Evolutionary conservation across 495 filamentous ascomycete genomes (phyloP), one percentile per base, ranked within the genome.

Genomic region (Penicillium flavigenum): DNA sequence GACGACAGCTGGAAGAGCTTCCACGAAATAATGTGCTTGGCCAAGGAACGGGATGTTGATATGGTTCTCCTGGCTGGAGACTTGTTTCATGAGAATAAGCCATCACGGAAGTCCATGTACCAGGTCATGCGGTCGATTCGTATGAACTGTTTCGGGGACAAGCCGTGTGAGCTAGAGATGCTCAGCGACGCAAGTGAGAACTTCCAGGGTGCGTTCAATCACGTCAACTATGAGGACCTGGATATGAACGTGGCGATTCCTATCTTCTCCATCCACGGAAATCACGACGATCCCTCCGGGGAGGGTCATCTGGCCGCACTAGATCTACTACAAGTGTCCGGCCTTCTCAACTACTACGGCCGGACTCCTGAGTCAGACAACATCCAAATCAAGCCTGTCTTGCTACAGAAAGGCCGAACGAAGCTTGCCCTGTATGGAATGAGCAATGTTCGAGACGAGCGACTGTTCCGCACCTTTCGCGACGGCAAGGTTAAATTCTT

Each of bases 221-320:
- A 96, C 71, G 93, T 96, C 67, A 99, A 99, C 71, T 99, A 98
- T 66, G 90, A 97, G 67, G 94, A 99, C 63, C 84, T 92, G 22
- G 92, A 99, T 67, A 96, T 99, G 66, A 99, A 99, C 63, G 86
- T 99, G 58, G 91, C 92, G 12, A 96, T 97, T 45, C 94, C 94
- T 0, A 91, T 99, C 34, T 99, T 99, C 67, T 96, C 92, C 2
- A 99, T 99, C 48, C 94, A 99, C 65, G 94, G 94, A 29, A 99
- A 99, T 68, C 94, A 99, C 74, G 94, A 99, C 66, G 94, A 99
- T 71, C 94, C 94, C 1, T 91, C 90, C 43, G 94, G 95, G 7
- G 91, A 96, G 60, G 95, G 92, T 24, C 88, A 92, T 70, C 83
- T 88, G 50, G 92, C 93, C 56, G 89, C 92, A 14, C 79, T 99